Percentiles rank a stretch among this genome's conserved stretches.
Evolutionary conservation across 495 filamentous ascomycete genomes (phyloP).

Genomic region (Hapsidospora chrysogenum): DNA sequence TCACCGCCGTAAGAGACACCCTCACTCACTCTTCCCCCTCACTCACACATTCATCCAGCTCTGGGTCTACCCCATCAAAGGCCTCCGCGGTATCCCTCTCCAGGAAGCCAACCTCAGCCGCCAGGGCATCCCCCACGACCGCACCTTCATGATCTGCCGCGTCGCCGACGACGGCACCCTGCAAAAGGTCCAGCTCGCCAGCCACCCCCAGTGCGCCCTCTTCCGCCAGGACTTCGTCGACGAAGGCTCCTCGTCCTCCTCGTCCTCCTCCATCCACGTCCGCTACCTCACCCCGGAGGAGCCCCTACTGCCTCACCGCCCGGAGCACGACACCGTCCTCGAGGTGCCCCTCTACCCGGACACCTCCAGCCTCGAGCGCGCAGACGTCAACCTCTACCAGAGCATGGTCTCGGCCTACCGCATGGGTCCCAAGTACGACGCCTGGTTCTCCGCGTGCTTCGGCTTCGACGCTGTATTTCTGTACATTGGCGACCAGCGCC

Average conservation of each 20-base stretch:
- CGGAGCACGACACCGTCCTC: conserved; percentile 14
- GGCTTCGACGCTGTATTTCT: conserved; percentile 49
- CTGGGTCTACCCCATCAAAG: conserved; percentile 83
- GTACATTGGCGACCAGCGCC: conserved; percentile 46
- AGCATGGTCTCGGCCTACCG: conserved; percentile 48
- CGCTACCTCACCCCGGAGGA: conserved; percentile 28
- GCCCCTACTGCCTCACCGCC: conserved; percentile 7
- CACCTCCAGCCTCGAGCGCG: conserved; percentile 23
- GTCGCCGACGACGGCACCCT: conserved; percentile 21
- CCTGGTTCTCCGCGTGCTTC: conserved; percentile 60
- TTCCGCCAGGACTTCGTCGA: conserved; percentile 43
- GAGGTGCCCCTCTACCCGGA: conserved; percentile 45
- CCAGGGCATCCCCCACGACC: conserved; percentile 61
- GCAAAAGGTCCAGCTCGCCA: conserved; percentile 50
- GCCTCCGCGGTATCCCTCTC: conserved; percentile 48
- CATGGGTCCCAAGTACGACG: conserved; percentile 47
- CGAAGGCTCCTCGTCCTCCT: too few species aligned
- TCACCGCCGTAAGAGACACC: conserved; percentile 2
- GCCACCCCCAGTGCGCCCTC: conserved; percentile 46
- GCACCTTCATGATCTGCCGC: conserved; percentile 62
- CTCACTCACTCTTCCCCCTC: too few species aligned
- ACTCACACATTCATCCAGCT: conserved; percentile 33
- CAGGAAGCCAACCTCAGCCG: conserved; percentile 35
- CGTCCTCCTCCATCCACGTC: conserved; percentile 38
- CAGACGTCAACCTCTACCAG: conserved; percentile 43